Base-by-base conservation (phyloP, 2,329 filamentous ascomycete genomes). In the Diaporthe ampelina region DNA sequence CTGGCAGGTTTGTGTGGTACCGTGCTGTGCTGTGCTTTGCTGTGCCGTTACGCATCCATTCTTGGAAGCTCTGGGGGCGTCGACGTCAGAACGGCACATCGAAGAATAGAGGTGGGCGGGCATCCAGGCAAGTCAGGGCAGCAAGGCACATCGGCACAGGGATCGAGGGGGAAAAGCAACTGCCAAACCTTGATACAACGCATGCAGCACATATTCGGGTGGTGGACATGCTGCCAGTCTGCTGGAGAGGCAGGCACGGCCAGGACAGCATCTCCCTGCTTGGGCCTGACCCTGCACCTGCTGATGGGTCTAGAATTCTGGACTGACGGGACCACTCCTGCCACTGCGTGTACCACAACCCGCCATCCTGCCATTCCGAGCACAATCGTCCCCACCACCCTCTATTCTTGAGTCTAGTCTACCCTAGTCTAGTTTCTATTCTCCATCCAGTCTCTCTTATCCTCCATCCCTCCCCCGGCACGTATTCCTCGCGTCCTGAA, bases 41-140 rank as follows among this genome's bases (percentile, higher is more conserved):
- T 52, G 63, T 40, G 21, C 37, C 11, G 13, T 26, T 32, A 24
- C 45, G 9, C 29, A 52, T 52, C 26, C 61, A 52, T 37, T 19
- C 61, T 67, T 67, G 61, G 61, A 67, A 67, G 13, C 29, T 67
- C 45, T 52, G 45, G 63, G 32, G 45, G 48, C 48, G 45, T 40
- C 63, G 63, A 68, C 63, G 63, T 68, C 63, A 68, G 63, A 54
- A 67, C n/a, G 32, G 45, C 59, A 48, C 40, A 63, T 29, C 19
- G 58, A n/a, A 8, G 59, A 26, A 19, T 43, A 43, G 15, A 17
- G 40, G 40, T 43, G 11, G 21, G 59, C 40, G 8, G n/a, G 24
- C 43, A 24, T 21, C 17, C 43, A 19, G 43, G 4, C 17, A 7
- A 19, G 19, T n/a, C 37, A 67, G 19, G 61, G 29, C 40, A 50